These are phyloP conservation scores for Jacaranda mimosifolia DNA, from an alignment of 257 asterid species.

Conservation along the genomic window DNA sequence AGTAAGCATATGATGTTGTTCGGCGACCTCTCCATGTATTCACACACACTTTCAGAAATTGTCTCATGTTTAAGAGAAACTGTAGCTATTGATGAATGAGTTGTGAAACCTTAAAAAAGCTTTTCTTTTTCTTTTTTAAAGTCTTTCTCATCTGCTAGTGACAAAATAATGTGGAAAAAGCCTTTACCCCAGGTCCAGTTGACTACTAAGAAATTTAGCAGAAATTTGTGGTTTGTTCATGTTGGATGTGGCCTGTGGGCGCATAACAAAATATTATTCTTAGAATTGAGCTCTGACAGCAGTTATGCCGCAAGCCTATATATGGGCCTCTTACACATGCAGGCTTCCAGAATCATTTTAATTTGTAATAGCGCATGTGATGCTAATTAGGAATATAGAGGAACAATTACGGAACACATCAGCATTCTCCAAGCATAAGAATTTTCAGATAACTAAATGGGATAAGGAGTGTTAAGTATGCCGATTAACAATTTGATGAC, in stretches of 20 bases:
- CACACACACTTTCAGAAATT: background rate
- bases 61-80: background rate
- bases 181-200: slow-evolving; percentile 3
- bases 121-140: background rate
- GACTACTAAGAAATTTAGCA: background rate
- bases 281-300: slow-evolving; percentile 14
- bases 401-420: background rate
- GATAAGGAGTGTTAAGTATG: background rate
- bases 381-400: background rate
- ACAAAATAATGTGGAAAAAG: background rate
- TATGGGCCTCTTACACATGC: background rate
- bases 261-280: background rate
- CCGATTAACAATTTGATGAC: background rate
- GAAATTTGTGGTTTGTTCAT: background rate
- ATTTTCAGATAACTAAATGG: background rate
- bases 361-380: background rate
- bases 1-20: background rate
- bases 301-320: background rate
- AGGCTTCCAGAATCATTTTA: background rate
- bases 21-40: background rate
- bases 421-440: background rate
- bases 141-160: background rate
- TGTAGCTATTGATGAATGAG: background rate
- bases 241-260: background rate
- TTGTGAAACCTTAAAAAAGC: background rate